phyloP scores from a whole-genome alignment of 2,329 filamentous ascomycete species.

The Fusarium nisikadoi region DNA sequence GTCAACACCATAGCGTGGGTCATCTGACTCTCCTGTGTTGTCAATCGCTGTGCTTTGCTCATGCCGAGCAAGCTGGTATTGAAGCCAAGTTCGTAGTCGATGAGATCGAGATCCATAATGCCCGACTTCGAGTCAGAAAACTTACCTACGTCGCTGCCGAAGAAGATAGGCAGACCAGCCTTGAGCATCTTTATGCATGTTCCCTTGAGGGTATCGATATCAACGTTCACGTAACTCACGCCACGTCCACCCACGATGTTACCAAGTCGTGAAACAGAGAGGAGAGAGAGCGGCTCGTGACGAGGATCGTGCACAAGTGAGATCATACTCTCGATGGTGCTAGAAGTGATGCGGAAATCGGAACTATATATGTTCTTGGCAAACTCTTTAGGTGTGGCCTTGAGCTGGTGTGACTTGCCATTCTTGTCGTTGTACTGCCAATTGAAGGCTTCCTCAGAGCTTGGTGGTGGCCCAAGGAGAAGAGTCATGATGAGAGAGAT shows the following conservation, averaged over 20 bases:
- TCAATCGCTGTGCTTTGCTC: slow-evolving; percentile 79
- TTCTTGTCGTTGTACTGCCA: slow-evolving; percentile 83
- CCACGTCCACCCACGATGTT: slow-evolving; percentile 82
- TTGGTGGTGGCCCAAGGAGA: slow-evolving; percentile 82
- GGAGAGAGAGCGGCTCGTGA: slow-evolving; percentile 75
- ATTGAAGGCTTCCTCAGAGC: slow-evolving; percentile 73
- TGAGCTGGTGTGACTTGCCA: slow-evolving; percentile 71
- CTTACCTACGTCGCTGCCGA: slow-evolving; percentile 88
- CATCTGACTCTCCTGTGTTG: slow-evolving; percentile 82
- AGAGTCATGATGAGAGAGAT: slow-evolving; percentile 85
- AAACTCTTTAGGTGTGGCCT: slow-evolving; percentile 75
- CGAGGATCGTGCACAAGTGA: slow-evolving; percentile 89
- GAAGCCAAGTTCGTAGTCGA: slow-evolving; percentile 87
- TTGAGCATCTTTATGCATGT: slow-evolving; percentile 82
- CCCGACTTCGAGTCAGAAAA: slow-evolving; percentile 75
- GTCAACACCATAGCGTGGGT: slow-evolving; percentile 94
- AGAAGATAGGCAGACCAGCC: slow-evolving; percentile 84
- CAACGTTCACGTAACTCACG: slow-evolving; percentile 85
- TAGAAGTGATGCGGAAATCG: slow-evolving; percentile 67
- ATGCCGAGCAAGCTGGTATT: slow-evolving; percentile 78
- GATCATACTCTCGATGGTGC: slow-evolving; percentile 75
- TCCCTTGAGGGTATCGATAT: slow-evolving; percentile 76
- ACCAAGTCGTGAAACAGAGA: slow-evolving; percentile 82
- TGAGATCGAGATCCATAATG: slow-evolving; percentile 82
- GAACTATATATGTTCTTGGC: slow-evolving; percentile 72